Conservation (phyloP, 768 basidiomycete species). For the Candolleomyces aberdarensis region DNA sequence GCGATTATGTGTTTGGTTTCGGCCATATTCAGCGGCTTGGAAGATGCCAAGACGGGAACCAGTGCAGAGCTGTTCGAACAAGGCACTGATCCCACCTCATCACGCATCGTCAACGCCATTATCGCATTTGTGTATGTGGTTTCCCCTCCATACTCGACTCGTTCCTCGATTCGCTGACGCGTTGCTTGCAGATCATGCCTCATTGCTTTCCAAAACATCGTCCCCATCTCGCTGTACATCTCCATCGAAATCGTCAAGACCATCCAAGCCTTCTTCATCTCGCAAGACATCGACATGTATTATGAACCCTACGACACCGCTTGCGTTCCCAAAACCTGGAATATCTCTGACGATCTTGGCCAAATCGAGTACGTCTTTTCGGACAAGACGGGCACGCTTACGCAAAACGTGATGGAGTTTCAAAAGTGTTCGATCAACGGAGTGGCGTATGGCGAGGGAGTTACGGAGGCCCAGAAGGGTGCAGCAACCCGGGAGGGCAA, state of each 20-base stretch:
- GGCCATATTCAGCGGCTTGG: constrained; percentile 73
- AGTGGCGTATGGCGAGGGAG: constrained; percentile 84
- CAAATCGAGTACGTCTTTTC: constrained; percentile 93
- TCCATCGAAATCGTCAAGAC: constrained; percentile 99
- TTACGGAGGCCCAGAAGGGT: constrained; percentile 94
- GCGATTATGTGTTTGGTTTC: constrained; percentile 72
- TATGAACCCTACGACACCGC: constrained; percentile 82
- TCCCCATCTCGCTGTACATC: constrained; percentile 94
- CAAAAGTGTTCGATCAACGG: constrained; percentile 91
- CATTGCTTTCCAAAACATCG: constrained; percentile 96
- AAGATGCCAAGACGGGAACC: constrained; percentile 55
- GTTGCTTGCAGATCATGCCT: constrained; percentile 67
- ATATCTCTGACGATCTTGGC: constrained; percentile 96
- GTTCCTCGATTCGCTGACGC: background rate
- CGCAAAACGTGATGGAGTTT: constrained; percentile 99
- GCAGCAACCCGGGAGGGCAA: constrained; percentile 82
- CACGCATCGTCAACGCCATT: constrained; percentile 66
- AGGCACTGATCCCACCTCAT: constrained; percentile 59
- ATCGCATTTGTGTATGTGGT: constrained; percentile 85
- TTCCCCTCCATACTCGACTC: background rate
- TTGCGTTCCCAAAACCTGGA: constrained; percentile 97
- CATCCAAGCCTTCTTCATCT: constrained; percentile 95
- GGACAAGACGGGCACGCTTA: constrained; percentile 96
- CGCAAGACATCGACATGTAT: constrained; percentile 96
- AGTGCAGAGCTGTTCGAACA: constrained; percentile 74